Base-by-base conservation (phyloP, 2,329 filamentous ascomycete genomes). In the Coniochaeta sp. region DNA sequence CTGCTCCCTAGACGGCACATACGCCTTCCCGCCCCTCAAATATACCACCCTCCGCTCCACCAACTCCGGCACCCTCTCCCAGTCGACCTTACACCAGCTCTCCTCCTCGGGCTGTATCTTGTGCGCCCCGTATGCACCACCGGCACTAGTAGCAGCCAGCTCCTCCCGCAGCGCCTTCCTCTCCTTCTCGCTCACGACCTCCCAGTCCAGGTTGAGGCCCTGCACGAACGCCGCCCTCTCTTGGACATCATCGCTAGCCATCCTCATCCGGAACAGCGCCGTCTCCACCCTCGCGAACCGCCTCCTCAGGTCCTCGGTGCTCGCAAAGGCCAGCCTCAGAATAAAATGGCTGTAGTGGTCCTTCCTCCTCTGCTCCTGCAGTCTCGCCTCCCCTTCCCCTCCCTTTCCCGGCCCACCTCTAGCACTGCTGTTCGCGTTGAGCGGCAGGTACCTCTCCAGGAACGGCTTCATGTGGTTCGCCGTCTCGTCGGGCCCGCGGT, bases 301-400 rank as follows among this genome's bases (percentile, higher is more conserved):
- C 56, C 87, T 81, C 35, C 94, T 84, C 32, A 97, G 75, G 62
- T 99, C 94, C 64, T 96, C 91, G 0, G 92, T 96, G 2, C 87
- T 83, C 1, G 91, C 85, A 64, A 99, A 99, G 1, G 94, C 94
- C 40, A 99, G 81, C 1, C 94, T 85, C 6, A 99, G 80, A 55
- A 97, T 99, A 67, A 96, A 99, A 69, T 99, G 94, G 51, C 89
- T 94, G 71, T 97, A 99, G 70, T 99, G 94, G 61, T 99, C 94
- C 66, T 94, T 95, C 67, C 92, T 88, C 26, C 92, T 81, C 71
- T 99, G 89, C 30, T 81, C 71, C 42, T 68, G 77, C 54, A 62
- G 75, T 20, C 18, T n/a, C 7, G 33, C 18, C 7, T n/a, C 7
- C 6, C 6, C 27, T 12, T 30, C 27, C 27, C 6, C n/a, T n/a